Evolutionary conservation across 345 rosid species (phyloP).

Genomic region (Theobroma cacao): DNA sequence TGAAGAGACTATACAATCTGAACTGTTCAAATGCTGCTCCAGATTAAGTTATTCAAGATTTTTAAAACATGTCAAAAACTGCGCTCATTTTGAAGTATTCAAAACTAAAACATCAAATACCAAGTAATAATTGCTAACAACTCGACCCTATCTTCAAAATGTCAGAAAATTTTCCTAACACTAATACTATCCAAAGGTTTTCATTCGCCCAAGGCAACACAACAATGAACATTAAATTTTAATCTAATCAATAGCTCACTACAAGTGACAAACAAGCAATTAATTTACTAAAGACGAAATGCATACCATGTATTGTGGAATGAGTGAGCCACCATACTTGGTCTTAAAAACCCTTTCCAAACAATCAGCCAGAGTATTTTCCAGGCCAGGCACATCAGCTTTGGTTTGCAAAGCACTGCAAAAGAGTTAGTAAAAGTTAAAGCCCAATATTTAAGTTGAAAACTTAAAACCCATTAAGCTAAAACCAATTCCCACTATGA

Average conservation of each 20-base stretch:
- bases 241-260: neutral
- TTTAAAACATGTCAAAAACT: neutral
- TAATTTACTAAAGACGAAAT: neutral
- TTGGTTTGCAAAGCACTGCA: constrained; percentile 70
- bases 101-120: neutral
- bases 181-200: neutral
- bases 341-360: constrained; percentile 70
- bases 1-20: neutral
- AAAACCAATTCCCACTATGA: neutral
- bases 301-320: constrained; percentile 74
- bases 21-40: neutral
- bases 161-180: neutral
- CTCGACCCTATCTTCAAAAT: neutral
- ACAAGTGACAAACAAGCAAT: neutral
- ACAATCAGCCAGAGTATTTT: constrained; percentile 52
- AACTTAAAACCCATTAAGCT: neutral
- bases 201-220: neutral
- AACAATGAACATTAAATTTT: neutral
- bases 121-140: neutral
- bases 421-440: neutral
- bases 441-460: neutral
- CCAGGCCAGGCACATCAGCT: constrained; percentile 55
- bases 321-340: constrained; percentile 69
- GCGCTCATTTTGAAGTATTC: neutral
- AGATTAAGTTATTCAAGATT: neutral